Percentiles rank a stretch among this genome's conserved stretches.
phyloP scores from a whole-genome alignment of 148 eudicot species.

The Heliosperma pusillum region DNA sequence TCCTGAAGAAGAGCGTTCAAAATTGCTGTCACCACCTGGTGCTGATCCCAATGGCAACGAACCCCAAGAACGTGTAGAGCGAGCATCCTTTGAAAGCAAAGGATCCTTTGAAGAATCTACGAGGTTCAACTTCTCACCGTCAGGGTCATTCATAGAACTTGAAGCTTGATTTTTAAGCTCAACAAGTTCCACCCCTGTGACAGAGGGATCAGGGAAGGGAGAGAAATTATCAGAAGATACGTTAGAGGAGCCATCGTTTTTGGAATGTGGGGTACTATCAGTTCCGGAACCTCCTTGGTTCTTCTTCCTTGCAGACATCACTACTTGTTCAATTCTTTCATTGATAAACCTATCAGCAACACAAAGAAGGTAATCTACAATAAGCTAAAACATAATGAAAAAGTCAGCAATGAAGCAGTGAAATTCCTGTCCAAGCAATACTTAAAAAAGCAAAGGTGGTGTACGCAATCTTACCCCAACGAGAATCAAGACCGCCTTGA shows the following conservation, averaged over 20 bases:
- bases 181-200: conserved; percentile 82
- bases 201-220: conserved; percentile 68
- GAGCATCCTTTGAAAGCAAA: conserved; percentile 70
- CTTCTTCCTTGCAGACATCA: conserved; percentile 45
- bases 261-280: conserved; percentile 33
- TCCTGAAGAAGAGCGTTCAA: conserved; percentile 56
- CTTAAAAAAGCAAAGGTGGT: not conserved
- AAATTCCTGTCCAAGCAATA: not conserved
- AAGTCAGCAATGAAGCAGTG: conserved; percentile 4
- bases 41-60: conserved; percentile 43
- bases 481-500: not conserved
- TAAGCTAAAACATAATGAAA: not conserved
- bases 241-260: conserved; percentile 42
- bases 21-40: conserved; percentile 33
- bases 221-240: conserved; percentile 55
- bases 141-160: conserved; percentile 31
- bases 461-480: not conserved
- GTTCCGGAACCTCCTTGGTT: conserved; percentile 43
- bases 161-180: conserved; percentile 51
- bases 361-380: conserved; percentile 12
- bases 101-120: conserved; percentile 65
- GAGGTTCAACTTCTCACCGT: conserved; percentile 32
- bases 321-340: conserved; percentile 87
- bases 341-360: conserved; percentile 70
- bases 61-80: conserved; percentile 73